These are phyloP conservation scores for Naematelia aurantialba DNA, from an alignment of 768 basidiomycete genomes.

Conservation along the genomic window DNA sequence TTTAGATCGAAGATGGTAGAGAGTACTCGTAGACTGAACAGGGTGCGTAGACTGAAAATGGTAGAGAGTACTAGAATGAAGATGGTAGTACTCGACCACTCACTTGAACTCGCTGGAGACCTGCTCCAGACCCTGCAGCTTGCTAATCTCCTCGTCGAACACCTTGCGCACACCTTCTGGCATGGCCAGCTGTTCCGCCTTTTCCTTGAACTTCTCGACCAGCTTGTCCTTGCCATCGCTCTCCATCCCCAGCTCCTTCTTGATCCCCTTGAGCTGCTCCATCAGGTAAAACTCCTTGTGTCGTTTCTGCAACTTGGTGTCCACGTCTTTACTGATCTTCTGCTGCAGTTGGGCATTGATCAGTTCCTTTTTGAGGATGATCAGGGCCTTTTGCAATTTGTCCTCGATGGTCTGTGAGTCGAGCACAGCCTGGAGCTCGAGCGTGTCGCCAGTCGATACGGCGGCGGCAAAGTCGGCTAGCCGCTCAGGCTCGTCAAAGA, in stretches of 20 bases:
- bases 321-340: constrained; percentile 88
- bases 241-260: constrained; percentile 94
- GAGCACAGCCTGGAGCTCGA: constrained; percentile 87
- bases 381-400: constrained; percentile 78
- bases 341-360: constrained; percentile 93
- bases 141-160: constrained; percentile 91
- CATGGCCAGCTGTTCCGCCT: constrained; percentile 78
- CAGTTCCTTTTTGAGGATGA: constrained; percentile 94
- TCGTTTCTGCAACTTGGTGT: constrained; percentile 88
- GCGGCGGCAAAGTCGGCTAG: constrained; percentile 96
- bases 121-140: constrained; percentile 82
- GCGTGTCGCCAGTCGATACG: constrained; percentile 85
- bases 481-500: constrained; percentile 96
- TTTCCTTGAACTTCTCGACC: constrained; percentile 84
- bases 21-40: too few relatives aligned
- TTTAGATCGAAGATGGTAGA: too few relatives aligned
- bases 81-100: constrained; percentile 13
- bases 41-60: not conserved
- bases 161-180: constrained; percentile 84
- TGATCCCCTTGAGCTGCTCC: constrained; percentile 94
- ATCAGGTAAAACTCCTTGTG: constrained; percentile 93
- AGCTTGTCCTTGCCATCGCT: constrained; percentile 91
- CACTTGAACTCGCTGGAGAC: constrained; percentile 82
- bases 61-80: not conserved
- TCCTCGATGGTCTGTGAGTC: constrained; percentile 83